A percentile compares a stretch with the other conserved stretches of the same genome.
Conservation (phyloP, 2,329 filamentous ascomycete genomes). For the Catunica adiposa region DNA sequence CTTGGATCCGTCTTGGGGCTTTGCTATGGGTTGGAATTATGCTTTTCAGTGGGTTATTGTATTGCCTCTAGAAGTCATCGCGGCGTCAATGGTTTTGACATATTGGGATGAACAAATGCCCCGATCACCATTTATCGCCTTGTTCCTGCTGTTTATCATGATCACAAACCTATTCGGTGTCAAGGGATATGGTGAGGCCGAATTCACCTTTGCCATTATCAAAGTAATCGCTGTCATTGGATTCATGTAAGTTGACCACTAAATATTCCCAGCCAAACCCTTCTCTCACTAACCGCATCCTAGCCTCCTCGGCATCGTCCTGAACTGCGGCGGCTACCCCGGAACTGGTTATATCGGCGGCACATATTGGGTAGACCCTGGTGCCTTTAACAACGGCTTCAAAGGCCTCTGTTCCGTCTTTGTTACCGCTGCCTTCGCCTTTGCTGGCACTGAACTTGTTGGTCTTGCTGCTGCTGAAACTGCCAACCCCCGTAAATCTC, state of each 20-base stretch:
- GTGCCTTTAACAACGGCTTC: conserved; percentile 73
- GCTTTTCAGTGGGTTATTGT: conserved; percentile 76
- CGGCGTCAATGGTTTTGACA: conserved; percentile 66
- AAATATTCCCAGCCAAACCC: too few species aligned
- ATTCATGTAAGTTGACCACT: conserved; percentile 52
- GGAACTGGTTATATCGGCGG: conserved; percentile 64
- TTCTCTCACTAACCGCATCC: background rate
- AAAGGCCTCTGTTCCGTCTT: conserved; percentile 68
- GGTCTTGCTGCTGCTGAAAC: conserved; percentile 65
- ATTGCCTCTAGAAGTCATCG: conserved; percentile 71
- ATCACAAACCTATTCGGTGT: conserved; percentile 77
- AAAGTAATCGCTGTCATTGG: conserved; percentile 76
- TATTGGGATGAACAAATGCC: conserved; percentile 56
- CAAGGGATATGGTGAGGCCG: conserved; percentile 75
- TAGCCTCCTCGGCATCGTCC: conserved; percentile 68
- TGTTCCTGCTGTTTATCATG: conserved; percentile 65
- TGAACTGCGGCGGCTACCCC: conserved; percentile 67
- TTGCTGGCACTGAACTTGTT: conserved; percentile 59
- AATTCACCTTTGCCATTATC: conserved; percentile 73
- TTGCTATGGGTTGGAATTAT: conserved; percentile 88
- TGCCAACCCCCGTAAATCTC: conserved; percentile 60
- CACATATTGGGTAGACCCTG: conserved; percentile 58
- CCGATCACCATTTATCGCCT: conserved; percentile 60
- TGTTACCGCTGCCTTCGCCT: conserved; percentile 61
- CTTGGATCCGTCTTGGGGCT: conserved; percentile 84